phyloP scores from a whole-genome alignment of 2,329 filamentous ascomycete genomes.

The Teratosphaeria epicoccoides region DNA sequence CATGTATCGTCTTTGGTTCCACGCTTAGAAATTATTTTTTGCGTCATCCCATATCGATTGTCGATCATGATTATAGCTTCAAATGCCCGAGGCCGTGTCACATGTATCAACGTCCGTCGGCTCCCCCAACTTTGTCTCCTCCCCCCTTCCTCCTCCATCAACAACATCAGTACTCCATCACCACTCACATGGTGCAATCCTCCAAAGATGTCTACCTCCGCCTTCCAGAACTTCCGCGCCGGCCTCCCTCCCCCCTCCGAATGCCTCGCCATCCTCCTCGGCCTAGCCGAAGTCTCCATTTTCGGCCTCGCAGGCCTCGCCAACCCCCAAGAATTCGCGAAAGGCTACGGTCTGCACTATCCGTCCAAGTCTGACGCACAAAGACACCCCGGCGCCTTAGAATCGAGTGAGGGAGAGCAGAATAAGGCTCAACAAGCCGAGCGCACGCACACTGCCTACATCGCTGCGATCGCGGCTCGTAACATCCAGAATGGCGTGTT shows the following conservation, averaged over 20 bases:
- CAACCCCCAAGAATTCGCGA: constrained; percentile 23
- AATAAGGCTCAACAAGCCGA: constrained; percentile 6
- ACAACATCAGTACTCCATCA: neutral
- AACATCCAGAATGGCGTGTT: constrained; percentile 24
- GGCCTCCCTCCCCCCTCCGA: constrained; percentile 26
- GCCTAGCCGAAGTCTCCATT: constrained; percentile 22
- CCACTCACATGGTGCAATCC: neutral
- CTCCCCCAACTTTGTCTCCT: neutral
- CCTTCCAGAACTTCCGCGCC: constrained; percentile 13
- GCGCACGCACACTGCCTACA: constrained; percentile 18
- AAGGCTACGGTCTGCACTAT: constrained; percentile 25
- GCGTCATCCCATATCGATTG: neutral
- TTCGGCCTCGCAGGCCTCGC: constrained; percentile 27
- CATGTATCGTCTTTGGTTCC: too few relatives aligned
- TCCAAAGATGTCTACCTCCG: constrained; percentile 5
- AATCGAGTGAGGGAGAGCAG: constrained; percentile 2
- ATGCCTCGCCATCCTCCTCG: constrained; percentile 26
- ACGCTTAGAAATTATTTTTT: constrained; percentile 5
- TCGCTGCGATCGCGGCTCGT: constrained; percentile 20
- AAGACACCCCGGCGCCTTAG: constrained; percentile 7
- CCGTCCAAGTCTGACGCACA: neutral
- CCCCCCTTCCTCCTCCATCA: neutral
- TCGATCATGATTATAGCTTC: neutral
- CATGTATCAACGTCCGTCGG: neutral
- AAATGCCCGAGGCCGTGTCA: neutral